Evolutionary conservation across 495 filamentous ascomycete genomes (phyloP).

Genomic region (Penicillium egyptiacum): DNA sequence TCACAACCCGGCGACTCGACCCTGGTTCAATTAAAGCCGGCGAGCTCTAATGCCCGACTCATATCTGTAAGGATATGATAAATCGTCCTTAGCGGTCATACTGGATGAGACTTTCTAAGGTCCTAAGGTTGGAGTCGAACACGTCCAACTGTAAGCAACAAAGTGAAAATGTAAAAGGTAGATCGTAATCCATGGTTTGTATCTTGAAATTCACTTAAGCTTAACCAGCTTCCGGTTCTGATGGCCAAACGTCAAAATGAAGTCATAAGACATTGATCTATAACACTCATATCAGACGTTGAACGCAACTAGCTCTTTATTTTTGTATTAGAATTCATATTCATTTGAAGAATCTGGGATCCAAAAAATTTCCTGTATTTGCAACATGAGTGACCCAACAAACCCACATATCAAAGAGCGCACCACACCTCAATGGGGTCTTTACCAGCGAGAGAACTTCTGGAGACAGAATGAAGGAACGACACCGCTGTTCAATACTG

Average conservation of each 20-base stretch:
- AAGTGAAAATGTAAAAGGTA: background rate
- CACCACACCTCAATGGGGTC: slow-evolving; percentile 59
- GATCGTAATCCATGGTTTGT: background rate
- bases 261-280: slow-evolving; percentile 25
- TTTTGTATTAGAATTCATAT: background rate
- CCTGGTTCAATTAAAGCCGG: background rate
- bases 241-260: slow-evolving; percentile 31
- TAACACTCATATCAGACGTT: background rate
- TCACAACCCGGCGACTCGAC: background rate
- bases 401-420: slow-evolving; percentile 57
- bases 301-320: background rate
- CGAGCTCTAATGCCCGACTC: too few relatives aligned
- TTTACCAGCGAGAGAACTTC: slow-evolving; percentile 64
- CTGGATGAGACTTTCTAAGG: background rate
- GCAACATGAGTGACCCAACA: slow-evolving; percentile 53
- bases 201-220: background rate
- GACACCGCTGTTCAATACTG: slow-evolving; percentile 57
- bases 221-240: slow-evolving; percentile 8
- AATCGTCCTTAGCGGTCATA: background rate
- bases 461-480: slow-evolving; percentile 57
- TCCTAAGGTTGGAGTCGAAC: background rate
- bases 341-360: background rate
- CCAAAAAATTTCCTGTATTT: background rate
- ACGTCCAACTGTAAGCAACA: background rate
- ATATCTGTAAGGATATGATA: background rate